Conservation (phyloP, 2,329 filamentous ascomycete species). For the Acephala macrosclerotiorum region DNA sequence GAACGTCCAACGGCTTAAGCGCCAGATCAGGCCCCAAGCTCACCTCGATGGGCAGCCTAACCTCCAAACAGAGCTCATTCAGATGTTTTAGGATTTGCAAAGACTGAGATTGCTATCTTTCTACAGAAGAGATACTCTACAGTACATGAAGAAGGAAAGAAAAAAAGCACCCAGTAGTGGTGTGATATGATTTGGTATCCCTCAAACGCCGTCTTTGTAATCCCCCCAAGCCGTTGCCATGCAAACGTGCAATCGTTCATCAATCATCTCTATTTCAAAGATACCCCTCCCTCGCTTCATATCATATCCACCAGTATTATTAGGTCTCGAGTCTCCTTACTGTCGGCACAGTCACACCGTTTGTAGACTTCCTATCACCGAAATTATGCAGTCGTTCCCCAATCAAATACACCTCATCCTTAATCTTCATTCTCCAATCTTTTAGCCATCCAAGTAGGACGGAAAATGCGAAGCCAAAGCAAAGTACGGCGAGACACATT, state of each 20-base stretch:
- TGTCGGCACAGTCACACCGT: conserved; percentile 27
- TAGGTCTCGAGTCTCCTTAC: conserved; percentile 41
- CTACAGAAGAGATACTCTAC: conserved; percentile 1
- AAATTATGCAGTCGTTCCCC: conserved; percentile 96
- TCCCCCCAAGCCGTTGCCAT: neutral
- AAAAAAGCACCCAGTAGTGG: neutral
- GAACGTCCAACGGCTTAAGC: too few relatives aligned
- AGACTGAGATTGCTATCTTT: conserved; percentile 5
- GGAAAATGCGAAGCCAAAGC: conserved; percentile 58
- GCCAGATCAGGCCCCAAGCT: too few relatives aligned
- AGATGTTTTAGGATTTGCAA: neutral
- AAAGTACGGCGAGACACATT: conserved; percentile 46
- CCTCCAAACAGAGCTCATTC: too few relatives aligned
- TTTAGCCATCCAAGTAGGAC: conserved; percentile 68
- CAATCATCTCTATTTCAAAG: neutral
- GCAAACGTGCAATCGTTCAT: conserved; percentile 9
- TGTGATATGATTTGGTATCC: neutral
- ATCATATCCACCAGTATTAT: conserved; percentile 13
- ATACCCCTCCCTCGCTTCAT: neutral
- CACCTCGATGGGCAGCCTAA: too few relatives aligned
- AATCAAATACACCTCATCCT: conserved; percentile 96
- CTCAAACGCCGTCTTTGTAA: conserved; percentile 5
- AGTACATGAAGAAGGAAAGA: neutral
- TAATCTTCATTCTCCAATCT: conserved; percentile 80
- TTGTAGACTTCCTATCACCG: conserved; percentile 55